Evolutionary conservation across 2,329 filamentous ascomycete species (phyloP).

Genomic region (Botrytis squamosa): DNA sequence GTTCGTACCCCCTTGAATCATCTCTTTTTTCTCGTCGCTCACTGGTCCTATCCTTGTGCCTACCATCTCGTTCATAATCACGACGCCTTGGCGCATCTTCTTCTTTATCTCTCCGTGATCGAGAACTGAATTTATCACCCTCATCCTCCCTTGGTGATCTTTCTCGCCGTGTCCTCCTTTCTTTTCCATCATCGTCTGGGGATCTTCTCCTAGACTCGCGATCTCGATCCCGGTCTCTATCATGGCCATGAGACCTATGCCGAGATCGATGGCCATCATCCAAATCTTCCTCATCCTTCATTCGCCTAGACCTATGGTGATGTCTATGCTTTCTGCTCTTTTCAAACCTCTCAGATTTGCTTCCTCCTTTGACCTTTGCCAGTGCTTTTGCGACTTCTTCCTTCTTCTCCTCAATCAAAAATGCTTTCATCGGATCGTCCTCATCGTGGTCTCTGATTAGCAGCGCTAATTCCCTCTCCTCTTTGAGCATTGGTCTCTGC

Average conservation of each 20-base stretch:
- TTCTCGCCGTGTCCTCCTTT: conserved; percentile 12
- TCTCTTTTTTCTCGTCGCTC: conserved; percentile 24
- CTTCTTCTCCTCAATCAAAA: conserved; percentile 85
- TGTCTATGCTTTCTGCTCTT: conserved; percentile 33
- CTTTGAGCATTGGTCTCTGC: conserved; percentile 65
- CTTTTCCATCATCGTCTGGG: conserved; percentile 21
- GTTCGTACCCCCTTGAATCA: conserved; percentile 22
- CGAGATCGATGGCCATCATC: conserved; percentile 24
- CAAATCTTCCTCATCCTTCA: conserved; percentile 24
- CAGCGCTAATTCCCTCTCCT: conserved; percentile 76
- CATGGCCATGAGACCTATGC: conserved; percentile 24
- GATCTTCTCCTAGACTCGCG: conserved; percentile 15
- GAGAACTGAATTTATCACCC: conserved; percentile 7
- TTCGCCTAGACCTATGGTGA: conserved; percentile 31
- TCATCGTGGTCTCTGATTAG: conserved; percentile 82
- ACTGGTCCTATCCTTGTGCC: neutral
- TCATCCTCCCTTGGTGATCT: conserved; percentile 15
- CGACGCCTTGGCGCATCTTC: conserved; percentile 21
- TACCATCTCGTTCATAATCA: conserved; percentile 6
- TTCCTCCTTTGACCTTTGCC: conserved; percentile 47
- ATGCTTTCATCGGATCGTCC: conserved; percentile 96
- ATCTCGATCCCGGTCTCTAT: conserved; percentile 6
- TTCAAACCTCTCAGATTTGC: conserved; percentile 29
- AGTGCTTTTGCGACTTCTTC: conserved; percentile 77
- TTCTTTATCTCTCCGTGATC: conserved; percentile 23